Conservation (phyloP, 1,284 basidiomycete species). For the Kwoniella shivajii region DNA sequence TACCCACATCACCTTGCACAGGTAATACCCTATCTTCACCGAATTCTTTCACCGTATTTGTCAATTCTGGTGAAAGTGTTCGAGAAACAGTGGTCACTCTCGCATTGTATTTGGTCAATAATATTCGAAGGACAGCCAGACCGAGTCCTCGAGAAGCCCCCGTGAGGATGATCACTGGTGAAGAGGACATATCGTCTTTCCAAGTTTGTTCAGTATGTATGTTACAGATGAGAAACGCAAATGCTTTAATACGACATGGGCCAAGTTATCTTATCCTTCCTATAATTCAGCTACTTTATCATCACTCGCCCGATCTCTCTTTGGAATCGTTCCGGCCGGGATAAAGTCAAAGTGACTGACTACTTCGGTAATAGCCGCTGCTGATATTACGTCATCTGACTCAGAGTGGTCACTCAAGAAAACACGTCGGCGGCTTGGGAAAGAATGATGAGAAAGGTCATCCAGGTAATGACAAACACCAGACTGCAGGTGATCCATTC, state of each 20-base stretch:
- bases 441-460: too few relatives aligned
- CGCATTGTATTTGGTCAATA: slow-evolving; percentile 51
- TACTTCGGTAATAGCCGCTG: slow-evolving; percentile 1
- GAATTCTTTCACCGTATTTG: slow-evolving; percentile 40
- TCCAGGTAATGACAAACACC: too few relatives aligned
- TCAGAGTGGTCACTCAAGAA: background rate
- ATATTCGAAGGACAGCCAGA: slow-evolving; percentile 54
- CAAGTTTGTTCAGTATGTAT: background rate
- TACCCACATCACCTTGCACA: slow-evolving; percentile 56
- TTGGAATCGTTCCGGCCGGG: too few relatives aligned
- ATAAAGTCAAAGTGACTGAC: too few relatives aligned
- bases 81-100: slow-evolving; percentile 59
- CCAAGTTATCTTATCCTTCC: too few relatives aligned
- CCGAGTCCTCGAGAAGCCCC: slow-evolving; percentile 58
- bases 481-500: too few relatives aligned
- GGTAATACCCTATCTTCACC: slow-evolving; percentile 34
- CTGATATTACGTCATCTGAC: background rate
- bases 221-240: too few relatives aligned
- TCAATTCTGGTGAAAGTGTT: slow-evolving; percentile 53
- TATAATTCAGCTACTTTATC: too few relatives aligned
- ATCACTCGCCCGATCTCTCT: too few relatives aligned
- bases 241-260: too few relatives aligned
- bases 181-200: slow-evolving; percentile 12
- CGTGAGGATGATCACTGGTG: slow-evolving; percentile 49
- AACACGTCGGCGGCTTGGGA: background rate